Base-by-base conservation (phyloP, 2,329 filamentous ascomycete genomes). In the Ophiostoma triangulosporum region DNA sequence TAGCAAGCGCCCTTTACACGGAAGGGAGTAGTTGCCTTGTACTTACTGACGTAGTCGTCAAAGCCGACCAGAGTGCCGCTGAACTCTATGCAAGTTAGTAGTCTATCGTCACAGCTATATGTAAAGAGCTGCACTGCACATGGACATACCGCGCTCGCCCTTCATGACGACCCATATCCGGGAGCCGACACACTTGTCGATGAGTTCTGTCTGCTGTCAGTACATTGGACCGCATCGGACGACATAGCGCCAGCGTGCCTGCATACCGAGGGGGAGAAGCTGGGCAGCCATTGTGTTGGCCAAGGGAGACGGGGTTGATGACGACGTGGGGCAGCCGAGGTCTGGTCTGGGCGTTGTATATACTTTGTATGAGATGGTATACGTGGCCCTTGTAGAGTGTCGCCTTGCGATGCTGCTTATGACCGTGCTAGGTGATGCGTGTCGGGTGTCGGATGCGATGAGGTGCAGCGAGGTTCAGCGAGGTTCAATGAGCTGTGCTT, bases 121-220 rank as follows among this genome's bases (percentile, higher is more conserved):
- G 4, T n/a, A 17, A 36, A n/a, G 6, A 36, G 33, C n/a, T 6
- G 6, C 6, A 31, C 29, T 3, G 32, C 11, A 15, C 9, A 6
- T 14, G 33, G 6, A 45, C 67, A 33, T 71, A 95, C 93, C 93
- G 75, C 96, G 97, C 67, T 97, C 93, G 60, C 90, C 88, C 72
- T 98, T 98, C 93, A 98, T 98, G 63, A 98, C 82, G 59, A 98
- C 90, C 90, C 91, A 96, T 69, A 98, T 97, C 63, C 85, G 86
- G 53, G 90, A 97, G 57, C 93, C 93, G 60, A 98, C 90, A 67
- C 93, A 98, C 71, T 96, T 96, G 75, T 98, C 93, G 69, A 98
- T 97, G 66, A 98, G 81, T 71, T 98, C 93, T 95, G 6, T 29
- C 14, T n/a, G n/a, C 14, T 38, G 35, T 38, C 14, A 35, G 32